Base-by-base conservation (phyloP, 306 rosid species). In the Sindora glabra region DNA sequence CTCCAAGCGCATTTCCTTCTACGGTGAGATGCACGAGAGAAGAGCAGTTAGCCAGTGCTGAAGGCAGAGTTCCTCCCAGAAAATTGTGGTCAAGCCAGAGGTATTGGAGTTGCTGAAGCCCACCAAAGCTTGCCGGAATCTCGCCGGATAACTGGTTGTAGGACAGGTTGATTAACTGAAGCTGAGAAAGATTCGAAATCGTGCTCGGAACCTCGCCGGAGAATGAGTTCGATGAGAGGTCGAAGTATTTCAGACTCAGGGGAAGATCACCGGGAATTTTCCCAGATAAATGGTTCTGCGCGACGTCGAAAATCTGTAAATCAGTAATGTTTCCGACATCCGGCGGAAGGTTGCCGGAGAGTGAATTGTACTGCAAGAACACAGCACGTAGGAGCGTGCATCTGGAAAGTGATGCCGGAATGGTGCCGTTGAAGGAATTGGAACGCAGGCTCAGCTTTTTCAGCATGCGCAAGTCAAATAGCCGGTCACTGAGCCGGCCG, bases 21-120 rank as follows among this genome's bases (percentile, higher is more conserved):
- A 68, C 86, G 73, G 91, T 91, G 30, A 91, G 73, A 71, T 91
- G 97, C 32, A 83, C 72, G 8, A 91, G 96, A 67, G 89, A 79
- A 33, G 87, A 85, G 50, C 92, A 87, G 39, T 91, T 87, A 3
- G 95, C 95, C 0, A 91, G 70, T 1, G 97, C 97, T 23, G 97
- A 87, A 38, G 97, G 96, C 16, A 91, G 59, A 11, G 97, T 85
- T 44, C 97, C 97, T 55, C 68, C 78, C 1, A 91, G 26, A 0
- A 75, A 65, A 59, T 91, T 91, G 64, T 85, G 78, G 54, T 91
- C 97, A 6, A 91, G 78, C 97, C 97, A 91, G 25, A 91, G 89
- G 57, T 83, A 86, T 46, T 87, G 84, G 3, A 91, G 81, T 70
- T 67, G 49, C 60, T 87, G 95, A 53, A 87, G 95, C 71, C 67